Percentiles rank a stretch among this genome's conserved stretches.
Conservation (phyloP, 345 rosid genomes). For the Isatis tinctoria region DNA sequence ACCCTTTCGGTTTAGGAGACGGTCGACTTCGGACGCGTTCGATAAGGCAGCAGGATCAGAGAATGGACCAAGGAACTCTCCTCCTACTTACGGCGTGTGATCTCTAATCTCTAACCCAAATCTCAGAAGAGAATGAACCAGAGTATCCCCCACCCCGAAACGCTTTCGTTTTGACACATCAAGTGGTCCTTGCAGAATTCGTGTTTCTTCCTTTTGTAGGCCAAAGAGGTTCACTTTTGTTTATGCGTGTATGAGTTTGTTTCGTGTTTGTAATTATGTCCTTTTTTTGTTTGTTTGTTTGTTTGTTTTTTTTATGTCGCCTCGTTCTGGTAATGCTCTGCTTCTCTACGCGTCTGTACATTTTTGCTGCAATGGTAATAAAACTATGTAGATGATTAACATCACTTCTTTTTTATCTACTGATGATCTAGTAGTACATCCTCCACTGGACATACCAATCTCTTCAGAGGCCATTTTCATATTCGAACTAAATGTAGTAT, state of each 20-base stretch:
- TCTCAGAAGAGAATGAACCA: background rate
- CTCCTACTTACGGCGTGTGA: conserved; percentile 88
- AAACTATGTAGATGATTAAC: conserved; percentile 2
- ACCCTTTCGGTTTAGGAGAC: conserved; percentile 68
- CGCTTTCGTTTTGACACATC: background rate
- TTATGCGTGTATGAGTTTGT: background rate
- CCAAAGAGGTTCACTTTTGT: background rate
- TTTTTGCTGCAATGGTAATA: conserved; percentile 19
- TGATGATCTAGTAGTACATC: background rate
- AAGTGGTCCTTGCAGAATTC: conserved; percentile 1
- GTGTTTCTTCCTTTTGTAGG: conserved; percentile 15
- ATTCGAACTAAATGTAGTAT: background rate
- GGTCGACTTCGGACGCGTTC: conserved; percentile 68
- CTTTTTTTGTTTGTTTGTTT: background rate
- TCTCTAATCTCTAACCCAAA: conserved; percentile 34
- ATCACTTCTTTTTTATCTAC: background rate
- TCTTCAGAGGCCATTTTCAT: background rate
- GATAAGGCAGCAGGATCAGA: conserved; percentile 55
- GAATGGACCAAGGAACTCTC: conserved; percentile 64
- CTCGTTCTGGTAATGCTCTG: background rate
- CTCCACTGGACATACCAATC: background rate
- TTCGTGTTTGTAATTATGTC: background rate
- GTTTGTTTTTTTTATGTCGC: background rate
- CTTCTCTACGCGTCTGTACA: conserved; percentile 7
- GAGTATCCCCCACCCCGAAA: background rate